phyloP scores from a whole-genome alignment of 495 filamentous ascomycete genomes.

The Trichoderma gamsii region DNA sequence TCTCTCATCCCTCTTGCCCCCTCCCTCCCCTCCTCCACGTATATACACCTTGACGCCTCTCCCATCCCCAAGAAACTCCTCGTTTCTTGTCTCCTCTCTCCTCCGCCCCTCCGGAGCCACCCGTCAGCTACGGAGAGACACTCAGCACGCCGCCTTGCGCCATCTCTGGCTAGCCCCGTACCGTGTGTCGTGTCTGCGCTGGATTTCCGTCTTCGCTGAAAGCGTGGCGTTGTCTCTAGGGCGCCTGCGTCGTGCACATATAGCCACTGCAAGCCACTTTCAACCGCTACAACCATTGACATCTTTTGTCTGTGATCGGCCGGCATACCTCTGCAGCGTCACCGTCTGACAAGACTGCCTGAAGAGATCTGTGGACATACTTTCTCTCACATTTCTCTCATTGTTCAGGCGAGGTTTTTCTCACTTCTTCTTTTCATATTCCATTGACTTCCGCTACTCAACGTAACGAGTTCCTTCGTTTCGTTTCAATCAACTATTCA shows the following conservation, averaged over 20 bases:
- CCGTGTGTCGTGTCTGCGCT: conserved; percentile 2
- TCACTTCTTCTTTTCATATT: not conserved
- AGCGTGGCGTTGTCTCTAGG: conserved; percentile 1
- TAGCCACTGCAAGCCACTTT: conserved; percentile 7
- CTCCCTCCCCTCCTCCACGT: not conserved
- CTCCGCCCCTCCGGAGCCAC: conserved; percentile 12
- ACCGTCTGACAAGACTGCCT: not conserved
- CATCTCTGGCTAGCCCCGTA: conserved; percentile 1
- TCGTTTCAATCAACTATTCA: not conserved
- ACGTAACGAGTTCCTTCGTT: not conserved
- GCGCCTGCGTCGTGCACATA: conserved; percentile 14
- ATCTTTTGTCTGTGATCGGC: not conserved
- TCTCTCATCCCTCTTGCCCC: conserved; percentile 15
- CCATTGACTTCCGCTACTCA: not conserved
- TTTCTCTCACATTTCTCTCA: not conserved
- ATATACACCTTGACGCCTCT: not conserved
- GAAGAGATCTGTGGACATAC: too few relatives aligned
- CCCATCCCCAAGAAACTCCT: not conserved
- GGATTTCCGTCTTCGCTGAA: not conserved
- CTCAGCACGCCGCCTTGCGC: conserved; percentile 6
- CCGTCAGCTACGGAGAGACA: conserved; percentile 8
- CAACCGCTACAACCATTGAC: not conserved
- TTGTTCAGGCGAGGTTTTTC: not conserved
- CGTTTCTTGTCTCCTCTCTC: not conserved
- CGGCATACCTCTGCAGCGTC: not conserved